Conservation (phyloP, 75 land plant genomes). For the Ceratopteris richardii region DNA sequence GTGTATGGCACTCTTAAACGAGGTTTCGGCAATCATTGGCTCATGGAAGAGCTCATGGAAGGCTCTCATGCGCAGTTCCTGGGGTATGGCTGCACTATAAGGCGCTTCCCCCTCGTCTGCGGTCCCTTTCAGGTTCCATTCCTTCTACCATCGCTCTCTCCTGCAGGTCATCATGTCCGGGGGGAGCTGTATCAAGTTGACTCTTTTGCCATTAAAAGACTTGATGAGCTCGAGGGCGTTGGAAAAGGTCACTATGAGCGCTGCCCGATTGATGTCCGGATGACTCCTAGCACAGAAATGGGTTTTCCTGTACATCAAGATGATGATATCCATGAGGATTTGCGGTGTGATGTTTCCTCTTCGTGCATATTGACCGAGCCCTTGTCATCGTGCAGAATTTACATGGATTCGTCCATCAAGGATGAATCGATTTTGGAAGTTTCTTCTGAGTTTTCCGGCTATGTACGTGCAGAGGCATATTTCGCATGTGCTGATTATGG, state of each 20-base stretch:
- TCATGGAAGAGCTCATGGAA: conserved; percentile 46
- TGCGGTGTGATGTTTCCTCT: too few relatives aligned
- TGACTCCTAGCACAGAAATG: conserved; percentile 13
- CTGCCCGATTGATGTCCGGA: conserved; percentile 32
- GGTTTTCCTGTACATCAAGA: too few relatives aligned
- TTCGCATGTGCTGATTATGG: conserved; percentile 25
- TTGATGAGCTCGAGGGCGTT: conserved; percentile 83
- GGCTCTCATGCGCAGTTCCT: conserved; percentile 49
- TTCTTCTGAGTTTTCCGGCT: neutral
- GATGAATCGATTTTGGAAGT: neutral
- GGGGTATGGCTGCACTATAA: conserved; percentile 33
- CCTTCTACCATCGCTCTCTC: conserved; percentile 59
- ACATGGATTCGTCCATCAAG: conserved; percentile 14
- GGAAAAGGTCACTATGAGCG: conserved; percentile 66
- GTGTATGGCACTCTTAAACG: conserved; percentile 90
- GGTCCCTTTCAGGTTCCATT: conserved; percentile 88
- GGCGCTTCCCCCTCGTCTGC: conserved; percentile 62
- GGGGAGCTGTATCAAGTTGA: conserved; percentile 88
- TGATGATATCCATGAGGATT: too few relatives aligned
- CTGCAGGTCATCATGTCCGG: conserved; percentile 39
- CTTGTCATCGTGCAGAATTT: conserved; percentile 42
- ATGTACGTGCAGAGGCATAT: conserved; percentile 41
- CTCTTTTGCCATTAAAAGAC: conserved; percentile 25
- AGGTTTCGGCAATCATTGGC: conserved; percentile 70
- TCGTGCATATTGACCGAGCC: conserved; percentile 19